These are phyloP conservation scores for Hyaloscypha bicolor DNA, from an alignment of 495 filamentous ascomycete species.

Conservation along the genomic window DNA sequence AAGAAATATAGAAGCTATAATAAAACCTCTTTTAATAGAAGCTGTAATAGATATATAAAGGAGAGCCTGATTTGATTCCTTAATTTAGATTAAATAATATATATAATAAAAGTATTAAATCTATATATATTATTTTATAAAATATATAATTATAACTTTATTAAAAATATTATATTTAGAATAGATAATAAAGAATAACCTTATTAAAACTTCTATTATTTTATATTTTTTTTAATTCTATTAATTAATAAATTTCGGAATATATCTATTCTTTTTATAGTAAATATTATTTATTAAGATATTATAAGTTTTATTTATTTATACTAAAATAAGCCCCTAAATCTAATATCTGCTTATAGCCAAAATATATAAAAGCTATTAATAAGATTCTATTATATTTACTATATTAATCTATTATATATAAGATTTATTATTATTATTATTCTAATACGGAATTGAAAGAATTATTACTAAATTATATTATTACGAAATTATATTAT, in stretches of 20 bases:
- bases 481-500: background rate
- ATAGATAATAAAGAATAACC: background rate
- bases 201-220: background rate
- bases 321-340: background rate
- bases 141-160: too few relatives aligned
- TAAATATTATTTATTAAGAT: background rate
- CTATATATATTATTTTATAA: background rate
- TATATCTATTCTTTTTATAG: background rate
- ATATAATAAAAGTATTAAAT: background rate
- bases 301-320: background rate
- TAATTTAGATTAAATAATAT: background rate
- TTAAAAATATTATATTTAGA: slow-evolving; percentile 3
- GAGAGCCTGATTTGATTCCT: background rate
- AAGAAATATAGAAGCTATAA: slow-evolving; percentile 2
- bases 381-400: slow-evolving; percentile 2
- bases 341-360: background rate
- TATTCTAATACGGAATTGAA: background rate
- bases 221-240: background rate
- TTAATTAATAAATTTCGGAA: background rate
- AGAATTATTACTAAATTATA: too few relatives aligned
- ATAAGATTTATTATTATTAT: background rate
- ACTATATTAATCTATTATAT: background rate
- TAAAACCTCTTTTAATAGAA: background rate
- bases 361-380: background rate
- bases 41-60: background rate